Percentiles rank a stretch among this genome's conserved stretches.
Evolutionary conservation across 306 rosid species (phyloP).

Genomic region (Vicia faba): DNA sequence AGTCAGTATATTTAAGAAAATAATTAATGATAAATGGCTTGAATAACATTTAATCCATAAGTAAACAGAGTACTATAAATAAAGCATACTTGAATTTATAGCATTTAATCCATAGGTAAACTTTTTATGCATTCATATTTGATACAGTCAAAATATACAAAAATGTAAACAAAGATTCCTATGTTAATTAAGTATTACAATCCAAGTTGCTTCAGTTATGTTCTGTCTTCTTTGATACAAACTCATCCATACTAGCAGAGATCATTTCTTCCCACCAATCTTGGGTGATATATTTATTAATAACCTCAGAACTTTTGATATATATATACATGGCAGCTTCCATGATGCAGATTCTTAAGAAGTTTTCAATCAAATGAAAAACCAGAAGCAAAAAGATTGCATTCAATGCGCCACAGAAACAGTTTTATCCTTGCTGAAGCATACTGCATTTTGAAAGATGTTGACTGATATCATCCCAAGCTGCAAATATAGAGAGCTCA

Average conservation of each 20-base stretch:
- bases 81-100: no score
- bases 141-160: constrained; percentile 8
- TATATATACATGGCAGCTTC: constrained; percentile 30
- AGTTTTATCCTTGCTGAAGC: constrained; percentile 55
- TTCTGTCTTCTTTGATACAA: constrained; percentile 21
- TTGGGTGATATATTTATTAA: constrained; percentile 28
- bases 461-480: constrained; percentile 67
- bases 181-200: constrained; percentile 31
- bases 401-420: constrained; percentile 31
- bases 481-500: constrained; percentile 50
- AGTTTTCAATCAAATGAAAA: constrained; percentile 12
- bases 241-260: constrained; percentile 26
- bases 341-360: constrained; percentile 22
- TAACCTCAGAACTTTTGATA: constrained; percentile 11
- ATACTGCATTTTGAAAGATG: constrained; percentile 65
- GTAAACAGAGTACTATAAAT: no score
- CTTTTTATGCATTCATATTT: neutral
- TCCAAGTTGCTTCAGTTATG: constrained; percentile 27
- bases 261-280: constrained; percentile 28
- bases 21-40: no score
- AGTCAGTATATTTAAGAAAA: no score
- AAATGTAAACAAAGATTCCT: constrained; percentile 7
- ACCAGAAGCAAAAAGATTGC: constrained; percentile 27
- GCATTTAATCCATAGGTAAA: no score
- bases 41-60: no score